phyloP scores from a whole-genome alignment of 2,329 filamentous ascomycete species.

The Ceratocystis colombiana region DNA sequence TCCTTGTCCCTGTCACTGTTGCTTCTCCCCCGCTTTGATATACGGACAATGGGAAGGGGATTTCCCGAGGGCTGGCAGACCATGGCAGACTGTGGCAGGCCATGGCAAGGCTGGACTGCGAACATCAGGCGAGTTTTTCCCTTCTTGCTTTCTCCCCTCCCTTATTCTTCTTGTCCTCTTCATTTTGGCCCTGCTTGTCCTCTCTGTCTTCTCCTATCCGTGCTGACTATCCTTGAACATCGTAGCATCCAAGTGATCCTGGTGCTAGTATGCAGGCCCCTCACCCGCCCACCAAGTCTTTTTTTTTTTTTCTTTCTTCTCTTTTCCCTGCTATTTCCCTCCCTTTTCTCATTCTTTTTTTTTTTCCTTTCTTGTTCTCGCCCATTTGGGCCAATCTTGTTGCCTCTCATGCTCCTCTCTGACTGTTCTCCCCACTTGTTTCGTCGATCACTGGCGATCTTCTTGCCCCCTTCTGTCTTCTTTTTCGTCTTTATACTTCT shows the following conservation, averaged over 20 bases:
- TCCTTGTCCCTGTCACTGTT: neutral
- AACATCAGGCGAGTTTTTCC: neutral
- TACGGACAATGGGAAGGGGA: neutral
- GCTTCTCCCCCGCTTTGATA: neutral
- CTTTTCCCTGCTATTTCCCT: neutral
- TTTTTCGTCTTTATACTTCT: neutral
- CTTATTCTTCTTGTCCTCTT: neutral
- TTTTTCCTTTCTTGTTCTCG: neutral
- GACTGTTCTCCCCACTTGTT: neutral
- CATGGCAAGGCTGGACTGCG: neutral
- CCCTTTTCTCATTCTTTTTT: neutral
- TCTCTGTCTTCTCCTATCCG: neutral
- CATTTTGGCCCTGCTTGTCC: neutral
- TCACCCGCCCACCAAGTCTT: neutral
- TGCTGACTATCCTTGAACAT: neutral
- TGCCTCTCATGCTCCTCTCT: conserved; percentile 5
- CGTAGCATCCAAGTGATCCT: neutral
- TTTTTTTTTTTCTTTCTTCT: neutral
- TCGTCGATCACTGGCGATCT: conserved; percentile 8
- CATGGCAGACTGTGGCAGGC: neutral
- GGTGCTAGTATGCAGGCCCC: neutral
- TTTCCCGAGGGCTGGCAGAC: conserved; percentile 6
- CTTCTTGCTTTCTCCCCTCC: neutral
- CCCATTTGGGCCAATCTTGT: neutral
- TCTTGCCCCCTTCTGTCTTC: conserved; percentile 12